phyloP scores from a whole-genome alignment of 441 rosid genomes.

The Gossypium lobatum region DNA sequence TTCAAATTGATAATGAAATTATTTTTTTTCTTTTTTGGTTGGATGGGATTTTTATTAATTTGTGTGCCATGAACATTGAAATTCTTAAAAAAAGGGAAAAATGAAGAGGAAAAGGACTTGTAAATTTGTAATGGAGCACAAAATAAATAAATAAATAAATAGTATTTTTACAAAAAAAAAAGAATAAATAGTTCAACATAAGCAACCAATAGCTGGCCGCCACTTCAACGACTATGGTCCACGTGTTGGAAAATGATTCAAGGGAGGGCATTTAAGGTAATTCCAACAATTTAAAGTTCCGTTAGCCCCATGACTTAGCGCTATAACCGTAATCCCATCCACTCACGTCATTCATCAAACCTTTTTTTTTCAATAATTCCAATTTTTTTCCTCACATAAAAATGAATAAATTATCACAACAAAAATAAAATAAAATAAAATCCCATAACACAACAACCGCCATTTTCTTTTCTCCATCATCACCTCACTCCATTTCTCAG shows the following conservation, averaged over 20 bases:
- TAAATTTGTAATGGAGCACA: not conserved
- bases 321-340: conserved; percentile 30
- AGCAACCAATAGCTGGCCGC: not conserved
- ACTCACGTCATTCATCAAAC: conserved; percentile 42
- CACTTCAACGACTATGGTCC: not conserved
- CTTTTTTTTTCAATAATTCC: not conserved
- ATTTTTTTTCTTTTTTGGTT: not conserved
- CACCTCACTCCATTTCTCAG: not conserved
- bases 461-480: conserved; percentile 28
- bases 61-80: conserved; percentile 21
- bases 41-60: conserved; percentile 5
- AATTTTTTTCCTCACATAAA: not conserved
- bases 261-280: not conserved
- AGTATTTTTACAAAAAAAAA: no score
- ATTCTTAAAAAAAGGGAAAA: not conserved
- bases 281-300: not conserved
- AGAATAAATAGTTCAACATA: not conserved
- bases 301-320: conserved; percentile 7
- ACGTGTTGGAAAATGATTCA: not conserved
- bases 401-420: not conserved
- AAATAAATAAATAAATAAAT: not conserved
- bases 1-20: not conserved
- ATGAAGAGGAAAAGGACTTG: not conserved
- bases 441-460: conserved; percentile 19
- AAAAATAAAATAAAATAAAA: not conserved